Evolutionary conservation across 2,329 filamentous ascomycete genomes (phyloP).

Genomic region (Phialemoniopsis sp.): DNA sequence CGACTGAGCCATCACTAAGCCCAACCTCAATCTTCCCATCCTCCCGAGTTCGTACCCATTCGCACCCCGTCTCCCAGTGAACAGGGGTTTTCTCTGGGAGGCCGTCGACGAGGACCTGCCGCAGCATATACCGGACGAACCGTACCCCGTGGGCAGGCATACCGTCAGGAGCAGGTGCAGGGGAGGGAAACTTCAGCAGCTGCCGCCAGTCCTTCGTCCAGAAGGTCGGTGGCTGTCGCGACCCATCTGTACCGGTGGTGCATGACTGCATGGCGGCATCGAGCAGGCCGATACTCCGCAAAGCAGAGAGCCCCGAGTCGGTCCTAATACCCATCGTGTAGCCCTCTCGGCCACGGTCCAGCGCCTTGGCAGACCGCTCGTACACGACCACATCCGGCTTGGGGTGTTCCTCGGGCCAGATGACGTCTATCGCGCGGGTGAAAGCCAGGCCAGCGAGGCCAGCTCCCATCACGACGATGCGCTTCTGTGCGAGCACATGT

Average conservation of each 20-base stretch:
- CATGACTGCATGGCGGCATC: constrained; percentile 22
- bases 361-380: constrained; percentile 31
- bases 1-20: neutral
- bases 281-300: constrained; percentile 32
- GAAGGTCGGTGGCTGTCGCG: constrained; percentile 27
- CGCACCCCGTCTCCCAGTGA: too few species aligned
- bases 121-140: too few species aligned
- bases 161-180: too few species aligned
- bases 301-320: constrained; percentile 27
- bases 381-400: constrained; percentile 31
- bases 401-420: constrained; percentile 23
- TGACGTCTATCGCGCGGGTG: constrained; percentile 29
- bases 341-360: constrained; percentile 19
- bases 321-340: constrained; percentile 30
- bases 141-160: too few species aligned
- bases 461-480: constrained; percentile 35
- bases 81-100: too few species aligned
- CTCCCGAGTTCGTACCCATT: neutral
- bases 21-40: constrained; percentile 4
- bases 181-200: neutral
- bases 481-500: constrained; percentile 30
- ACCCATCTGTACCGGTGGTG: constrained; percentile 16
- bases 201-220: constrained; percentile 32
- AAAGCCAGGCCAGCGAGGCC: constrained; percentile 40
- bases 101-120: too few species aligned